phyloP scores from a whole-genome alignment of 306 rosid species.

The Sindora glabra region DNA sequence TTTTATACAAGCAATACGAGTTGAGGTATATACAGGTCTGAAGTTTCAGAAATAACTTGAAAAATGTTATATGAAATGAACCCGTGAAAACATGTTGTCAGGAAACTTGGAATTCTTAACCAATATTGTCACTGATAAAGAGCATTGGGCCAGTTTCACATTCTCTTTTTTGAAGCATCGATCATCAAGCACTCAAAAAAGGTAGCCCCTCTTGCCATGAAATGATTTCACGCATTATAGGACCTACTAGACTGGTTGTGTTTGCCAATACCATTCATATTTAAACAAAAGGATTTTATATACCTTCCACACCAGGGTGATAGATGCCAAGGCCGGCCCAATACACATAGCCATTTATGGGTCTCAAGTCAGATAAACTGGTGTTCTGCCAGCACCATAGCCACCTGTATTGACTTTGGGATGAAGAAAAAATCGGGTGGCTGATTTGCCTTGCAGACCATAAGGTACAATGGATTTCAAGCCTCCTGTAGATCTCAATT shows the following conservation, averaged over 20 bases:
- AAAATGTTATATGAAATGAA: no score
- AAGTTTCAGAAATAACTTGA: no score
- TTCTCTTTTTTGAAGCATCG: neutral
- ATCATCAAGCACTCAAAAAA: neutral
- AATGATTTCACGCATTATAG: neutral
- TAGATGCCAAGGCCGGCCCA: slow-evolving; percentile 98
- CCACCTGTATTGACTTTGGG: slow-evolving; percentile 57
- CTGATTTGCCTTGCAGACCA: slow-evolving; percentile 70
- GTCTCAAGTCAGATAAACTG: slow-evolving; percentile 90
- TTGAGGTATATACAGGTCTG: no score
- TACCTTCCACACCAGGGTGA: slow-evolving; percentile 99
- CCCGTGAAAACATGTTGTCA: neutral
- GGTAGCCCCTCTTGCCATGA: slow-evolving; percentile 4
- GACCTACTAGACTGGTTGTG: neutral
- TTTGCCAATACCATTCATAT: neutral
- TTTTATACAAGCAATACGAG: no score
- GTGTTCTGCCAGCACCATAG: slow-evolving; percentile 55
- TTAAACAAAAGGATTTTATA: neutral
- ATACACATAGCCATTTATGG: slow-evolving; percentile 84
- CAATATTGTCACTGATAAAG: neutral
- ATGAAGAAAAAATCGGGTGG: slow-evolving; percentile 56
- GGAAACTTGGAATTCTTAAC: neutral
- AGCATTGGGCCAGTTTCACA: slow-evolving; percentile 4
- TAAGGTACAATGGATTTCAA: slow-evolving; percentile 71
- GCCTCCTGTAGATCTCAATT: slow-evolving; percentile 61